phyloP scores from a whole-genome alignment of 768 basidiomycete species.

The Rhizopogon rudus region DNA sequence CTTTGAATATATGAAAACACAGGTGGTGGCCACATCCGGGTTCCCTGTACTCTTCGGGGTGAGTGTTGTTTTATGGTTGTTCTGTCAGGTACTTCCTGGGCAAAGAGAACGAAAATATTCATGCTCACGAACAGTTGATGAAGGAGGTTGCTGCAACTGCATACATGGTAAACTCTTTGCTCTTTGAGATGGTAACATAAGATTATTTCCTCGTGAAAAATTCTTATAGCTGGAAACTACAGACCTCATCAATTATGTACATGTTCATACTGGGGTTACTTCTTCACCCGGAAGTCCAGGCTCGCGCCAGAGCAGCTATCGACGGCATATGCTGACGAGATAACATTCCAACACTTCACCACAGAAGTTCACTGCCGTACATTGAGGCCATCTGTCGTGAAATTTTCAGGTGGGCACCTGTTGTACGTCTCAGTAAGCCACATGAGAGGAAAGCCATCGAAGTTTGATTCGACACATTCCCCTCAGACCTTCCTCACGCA shows the following conservation, averaged over 20 bases:
- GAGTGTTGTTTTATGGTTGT: background rate
- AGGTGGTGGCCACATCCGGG: background rate
- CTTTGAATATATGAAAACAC: background rate
- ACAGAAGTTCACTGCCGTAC: background rate
- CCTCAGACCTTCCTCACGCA: background rate
- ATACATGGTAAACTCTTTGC: conserved; percentile 1
- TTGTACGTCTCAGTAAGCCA: background rate
- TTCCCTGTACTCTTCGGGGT: background rate
- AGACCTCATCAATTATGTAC: background rate
- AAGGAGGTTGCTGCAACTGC: background rate
- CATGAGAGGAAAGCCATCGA: background rate
- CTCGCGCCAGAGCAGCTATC: background rate
- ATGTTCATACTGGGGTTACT: background rate
- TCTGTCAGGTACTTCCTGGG: background rate
- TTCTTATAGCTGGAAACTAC: background rate
- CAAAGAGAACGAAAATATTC: background rate
- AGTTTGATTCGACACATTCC: background rate
- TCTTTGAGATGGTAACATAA: background rate
- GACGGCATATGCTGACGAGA: background rate
- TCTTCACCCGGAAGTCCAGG: background rate
- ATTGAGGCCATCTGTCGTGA: background rate
- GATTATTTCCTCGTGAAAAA: background rate
- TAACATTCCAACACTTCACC: background rate
- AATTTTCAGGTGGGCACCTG: background rate
- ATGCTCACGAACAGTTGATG: background rate